Evolutionary conservation across 306 rosid genomes (phyloP), one percentile per base, ranked within the genome.

Genomic region (Ormosia semicastrata): DNA sequence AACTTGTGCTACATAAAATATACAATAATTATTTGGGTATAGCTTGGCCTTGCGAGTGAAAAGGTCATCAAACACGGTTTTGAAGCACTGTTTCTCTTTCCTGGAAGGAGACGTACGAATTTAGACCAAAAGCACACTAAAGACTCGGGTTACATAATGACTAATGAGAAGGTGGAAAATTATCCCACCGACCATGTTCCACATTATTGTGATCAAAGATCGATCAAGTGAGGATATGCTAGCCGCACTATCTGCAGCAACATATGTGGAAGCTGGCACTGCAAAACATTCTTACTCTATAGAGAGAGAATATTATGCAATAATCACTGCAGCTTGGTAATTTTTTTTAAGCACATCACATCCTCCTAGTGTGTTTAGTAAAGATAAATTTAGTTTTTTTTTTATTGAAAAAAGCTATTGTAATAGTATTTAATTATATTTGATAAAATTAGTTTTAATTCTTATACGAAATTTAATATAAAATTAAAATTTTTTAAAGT

Each of bases 1-100:
- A 37, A 29, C 58, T 49, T 14, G 39, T 71, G 65, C 65, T 15
- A 4, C 34, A 56, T 29, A 68, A 57, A 70, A 32, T 39, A 78
- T 41, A 9, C 3, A 33, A 43, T n/a, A 30, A 37, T 10, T 41
- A n/a, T 39, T 2, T 41, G 2, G 44, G 52, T 1, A 7, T 44
- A 56, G 29, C 29, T 57, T 59, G 67, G 73, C 14, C 60, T 69
- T 49, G 2, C 3, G n/a, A 70, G 76, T 64, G 36, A 52, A 78
- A 15, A 84, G 56, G 87, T 84, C 84, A 79, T 13, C 44, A 18
- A 41, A 84, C 81, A 73, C 87, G 87, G 81, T 49, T 84, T 84
- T 73, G 84, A 84, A 73, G 32, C 15, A 14, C 32, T 7, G 8
- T 30, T 46, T 58, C 30, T 36, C 62, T 56, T 3, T 24, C 50